A percentile compares a stretch with the other conserved stretches of the same genome.
These are phyloP conservation scores for Trichosporon asahii DNA, from an alignment of 1,284 basidiomycete species.

Conservation along the genomic window DNA sequence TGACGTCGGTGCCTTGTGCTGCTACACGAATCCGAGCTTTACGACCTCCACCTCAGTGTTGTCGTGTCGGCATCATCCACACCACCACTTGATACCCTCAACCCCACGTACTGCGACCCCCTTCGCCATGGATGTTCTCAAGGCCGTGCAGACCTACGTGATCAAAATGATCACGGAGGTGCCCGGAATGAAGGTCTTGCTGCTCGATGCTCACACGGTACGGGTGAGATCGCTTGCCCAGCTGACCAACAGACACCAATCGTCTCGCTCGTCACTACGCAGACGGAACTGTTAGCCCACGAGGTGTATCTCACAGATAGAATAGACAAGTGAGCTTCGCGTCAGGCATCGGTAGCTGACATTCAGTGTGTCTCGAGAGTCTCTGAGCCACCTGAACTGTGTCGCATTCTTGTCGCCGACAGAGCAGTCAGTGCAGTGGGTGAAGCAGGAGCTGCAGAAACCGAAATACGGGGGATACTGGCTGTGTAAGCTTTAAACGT, in stretches of 20 bases:
- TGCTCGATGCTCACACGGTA: conserved; percentile 94
- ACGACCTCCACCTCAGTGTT: not conserved
- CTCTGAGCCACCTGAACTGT: conserved; percentile 94
- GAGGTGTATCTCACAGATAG: conserved; percentile 98
- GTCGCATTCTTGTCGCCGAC: conserved; percentile 85
- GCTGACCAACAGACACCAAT: conserved; percentile 75
- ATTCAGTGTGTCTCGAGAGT: conserved; percentile 64
- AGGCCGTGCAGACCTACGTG: conserved; percentile 92
- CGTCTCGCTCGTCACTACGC: conserved; percentile 89
- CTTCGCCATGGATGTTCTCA: conserved; percentile 80
- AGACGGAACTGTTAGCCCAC: conserved; percentile 88
- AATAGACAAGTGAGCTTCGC: conserved; percentile 70
- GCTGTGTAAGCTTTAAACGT: conserved; percentile 68
- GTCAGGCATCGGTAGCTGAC: not conserved
- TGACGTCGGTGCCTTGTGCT: conserved; percentile 8
- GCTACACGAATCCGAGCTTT: not conserved
- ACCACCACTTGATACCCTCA: not conserved
- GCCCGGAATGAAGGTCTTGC: conserved; percentile 91
- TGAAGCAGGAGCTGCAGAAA: conserved; percentile 78
- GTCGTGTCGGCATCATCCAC: conserved; percentile 5
- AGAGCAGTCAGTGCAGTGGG: conserved; percentile 72
- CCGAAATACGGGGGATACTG: conserved; percentile 97
- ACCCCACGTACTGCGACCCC: not conserved
- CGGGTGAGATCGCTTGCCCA: conserved; percentile 13
- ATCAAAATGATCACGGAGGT: conserved; percentile 83